A percentile compares a stretch with the other conserved stretches of the same genome.
Conservation (phyloP, 108 stramenopile genomes). For the Nitzschia palea region DNA sequence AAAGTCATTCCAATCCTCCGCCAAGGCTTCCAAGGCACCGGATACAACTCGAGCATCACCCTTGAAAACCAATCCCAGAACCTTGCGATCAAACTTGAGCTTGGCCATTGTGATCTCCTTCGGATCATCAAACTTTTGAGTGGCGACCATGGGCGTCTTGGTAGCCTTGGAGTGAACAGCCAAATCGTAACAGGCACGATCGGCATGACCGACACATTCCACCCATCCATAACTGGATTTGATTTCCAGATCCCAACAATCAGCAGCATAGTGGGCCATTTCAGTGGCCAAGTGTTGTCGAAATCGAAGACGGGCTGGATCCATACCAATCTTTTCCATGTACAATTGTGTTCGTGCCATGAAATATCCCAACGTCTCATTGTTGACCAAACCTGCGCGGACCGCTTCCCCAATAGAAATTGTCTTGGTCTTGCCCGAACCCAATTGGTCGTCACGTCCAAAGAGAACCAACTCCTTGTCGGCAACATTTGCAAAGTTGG, state of each 20-base stretch:
- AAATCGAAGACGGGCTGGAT: conserved; percentile 89
- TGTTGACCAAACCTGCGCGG: conserved; percentile 90
- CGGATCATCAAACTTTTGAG: conserved; percentile 80
- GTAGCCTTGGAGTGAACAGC: conserved; percentile 95
- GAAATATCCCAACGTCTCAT: conserved; percentile 99
- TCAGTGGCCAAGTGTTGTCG: conserved; percentile 99
- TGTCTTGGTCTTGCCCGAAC: conserved; percentile 92
- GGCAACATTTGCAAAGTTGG: conserved; percentile 87
- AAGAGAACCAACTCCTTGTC: conserved; percentile 88
- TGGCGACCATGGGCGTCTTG: conserved; percentile 94
- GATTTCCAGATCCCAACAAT: conserved; percentile 99
- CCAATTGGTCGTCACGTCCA: conserved; percentile 94
- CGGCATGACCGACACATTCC: conserved; percentile 99
- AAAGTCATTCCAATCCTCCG: conserved; percentile 89
- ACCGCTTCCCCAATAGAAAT: conserved; percentile 94
- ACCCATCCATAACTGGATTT: conserved; percentile 98
- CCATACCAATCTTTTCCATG: conserved; percentile 97
- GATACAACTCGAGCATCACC: conserved; percentile 90
- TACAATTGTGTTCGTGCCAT: conserved; percentile 99
- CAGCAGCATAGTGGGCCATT: conserved; percentile 99
- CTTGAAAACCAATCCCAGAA: conserved; percentile 91
- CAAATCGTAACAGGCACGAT: conserved; percentile 99
- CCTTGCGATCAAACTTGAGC: conserved; percentile 89
- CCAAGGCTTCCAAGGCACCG: conserved; percentile 89
- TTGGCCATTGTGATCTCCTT: conserved; percentile 83